Base-by-base conservation (phyloP, 2,329 filamentous ascomycete species). In the Neopestalotiopsis sp. region DNA sequence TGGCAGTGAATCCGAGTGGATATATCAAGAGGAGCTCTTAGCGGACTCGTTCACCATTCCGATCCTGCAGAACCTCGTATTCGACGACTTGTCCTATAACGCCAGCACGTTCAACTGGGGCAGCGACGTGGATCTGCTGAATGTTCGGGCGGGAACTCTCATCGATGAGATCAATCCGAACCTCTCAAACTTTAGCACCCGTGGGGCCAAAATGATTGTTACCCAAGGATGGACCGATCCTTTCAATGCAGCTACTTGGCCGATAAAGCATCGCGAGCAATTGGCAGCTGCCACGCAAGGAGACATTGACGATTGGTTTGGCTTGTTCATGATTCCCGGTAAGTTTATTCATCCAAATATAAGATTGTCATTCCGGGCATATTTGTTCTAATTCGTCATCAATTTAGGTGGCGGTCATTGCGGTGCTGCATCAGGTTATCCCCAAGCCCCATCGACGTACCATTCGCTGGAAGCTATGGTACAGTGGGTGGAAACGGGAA, bases 41-140 rank as follows among this genome's bases (percentile, higher is more conserved):
- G 75, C 79, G 3, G 56, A 78, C 4, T 74, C 73, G 4, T 84
- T 80, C 70, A 77, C 77, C 13, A 74, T 80, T 2, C 80, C 79
- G 1, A 78, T 83, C 10, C 69, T 84, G n/a, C 80, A 83, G 68
- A 82, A 84, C 64, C 74, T 83, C 14, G 80, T 82, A 5, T 83
- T 79, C 68, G 63, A 81, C 57, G 73, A 82, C 66, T 68, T 81
- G 6, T 71, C 65, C 30, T 84, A 81, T 67, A 72, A 83, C 69
- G 67, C 75, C 12, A 69, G 67, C 2, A 72, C 57, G 2, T 83
- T 83, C 70, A 74, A 82, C 67, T 84, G 77, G 76, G 78, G 75
- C 4, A 72, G 72, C 3, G 78, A 83, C 68, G 75, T 83, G 24
- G 72, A 74, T 4, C 67, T 70, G 1, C 71, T 83, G 2, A 75